phyloP scores from a whole-genome alignment of 805 yeast genomes.

The Kregervanrija delftensis region DNA sequence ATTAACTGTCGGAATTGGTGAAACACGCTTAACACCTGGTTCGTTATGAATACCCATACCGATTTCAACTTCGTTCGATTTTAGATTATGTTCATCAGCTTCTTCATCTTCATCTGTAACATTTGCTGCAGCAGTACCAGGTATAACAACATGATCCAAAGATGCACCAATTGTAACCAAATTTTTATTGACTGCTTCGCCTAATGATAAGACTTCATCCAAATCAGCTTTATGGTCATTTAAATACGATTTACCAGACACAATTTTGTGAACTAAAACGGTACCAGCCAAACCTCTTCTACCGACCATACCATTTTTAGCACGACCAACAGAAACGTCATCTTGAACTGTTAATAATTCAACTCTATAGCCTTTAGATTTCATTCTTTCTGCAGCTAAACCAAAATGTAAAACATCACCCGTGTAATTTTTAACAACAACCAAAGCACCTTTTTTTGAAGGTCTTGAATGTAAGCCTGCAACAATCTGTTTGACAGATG shows the following conservation, averaged over 20 bases:
- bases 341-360: conserved; percentile 79
- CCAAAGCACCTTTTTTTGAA: conserved; percentile 56
- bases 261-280: conserved; percentile 73
- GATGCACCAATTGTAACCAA: conserved; percentile 87
- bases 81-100: conserved; percentile 37
- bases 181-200: conserved; percentile 52
- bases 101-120: conserved; percentile 15
- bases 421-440: conserved; percentile 87
- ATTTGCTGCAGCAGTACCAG: conserved; percentile 42
- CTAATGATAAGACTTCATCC: conserved; percentile 48
- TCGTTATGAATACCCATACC: conserved; percentile 97
- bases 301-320: conserved; percentile 87
- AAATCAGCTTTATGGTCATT: conserved; percentile 33
- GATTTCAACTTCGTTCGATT: conserved; percentile 65
- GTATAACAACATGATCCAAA: conserved; percentile 83
- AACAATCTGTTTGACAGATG: conserved; percentile 74
- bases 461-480: conserved; percentile 58
- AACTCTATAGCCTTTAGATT: conserved; percentile 63
- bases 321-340: conserved; percentile 90
- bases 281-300: conserved; percentile 95
- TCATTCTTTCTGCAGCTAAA: conserved; percentile 82
- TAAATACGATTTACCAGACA: conserved; percentile 53
- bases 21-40: conserved; percentile 65
- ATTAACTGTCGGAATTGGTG: conserved; percentile 66
- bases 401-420: conserved; percentile 95